Conservation (phyloP, 495 filamentous ascomycete genomes). For the Coniosporium apollinis region DNA sequence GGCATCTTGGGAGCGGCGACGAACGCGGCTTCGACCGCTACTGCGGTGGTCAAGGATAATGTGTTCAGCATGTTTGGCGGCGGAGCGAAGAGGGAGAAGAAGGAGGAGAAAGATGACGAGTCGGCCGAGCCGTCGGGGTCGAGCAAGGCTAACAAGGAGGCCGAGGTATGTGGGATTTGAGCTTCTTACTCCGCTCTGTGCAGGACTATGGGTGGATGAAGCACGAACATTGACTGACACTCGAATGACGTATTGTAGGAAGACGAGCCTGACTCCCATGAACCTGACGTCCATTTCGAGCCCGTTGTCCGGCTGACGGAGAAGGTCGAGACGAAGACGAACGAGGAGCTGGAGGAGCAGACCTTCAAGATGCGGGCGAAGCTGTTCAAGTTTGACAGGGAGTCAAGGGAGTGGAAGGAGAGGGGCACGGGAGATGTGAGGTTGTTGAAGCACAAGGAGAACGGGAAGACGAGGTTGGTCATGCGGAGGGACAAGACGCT, state of each 20-base stretch:
- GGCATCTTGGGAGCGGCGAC: constrained; percentile 23
- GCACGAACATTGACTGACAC: too few species aligned
- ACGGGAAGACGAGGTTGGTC: constrained; percentile 90
- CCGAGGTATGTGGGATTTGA: constrained; percentile 25
- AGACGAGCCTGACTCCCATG: constrained; percentile 60
- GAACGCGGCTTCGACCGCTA: constrained; percentile 30
- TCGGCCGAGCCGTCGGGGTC: constrained; percentile 70
- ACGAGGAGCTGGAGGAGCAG: constrained; percentile 96
- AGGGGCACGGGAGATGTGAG: constrained; percentile 92
- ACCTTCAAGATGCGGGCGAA: constrained; percentile 99
- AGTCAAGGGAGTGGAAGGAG: constrained; percentile 95
- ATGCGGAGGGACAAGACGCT: constrained; percentile 99
- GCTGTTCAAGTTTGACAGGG: constrained; percentile 92
- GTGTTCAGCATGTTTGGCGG: constrained; percentile 98
- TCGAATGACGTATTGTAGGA: constrained; percentile 1
- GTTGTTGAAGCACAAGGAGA: constrained; percentile 95
- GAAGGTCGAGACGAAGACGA: constrained; percentile 92
- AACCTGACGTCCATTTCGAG: constrained; percentile 90
- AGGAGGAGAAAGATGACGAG: constrained; percentile 63
- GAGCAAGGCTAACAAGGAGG: constrained; percentile 65
- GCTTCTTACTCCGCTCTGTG: constrained; percentile 1
- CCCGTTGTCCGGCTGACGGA: constrained; percentile 88
- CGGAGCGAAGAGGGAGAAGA: constrained; percentile 64
- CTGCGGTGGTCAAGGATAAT: constrained; percentile 44
- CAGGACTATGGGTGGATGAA: too few species aligned